These are phyloP conservation scores for Aspergillus glaucus DNA, from an alignment of 2,329 filamentous ascomycete species.

Conservation along the genomic window DNA sequence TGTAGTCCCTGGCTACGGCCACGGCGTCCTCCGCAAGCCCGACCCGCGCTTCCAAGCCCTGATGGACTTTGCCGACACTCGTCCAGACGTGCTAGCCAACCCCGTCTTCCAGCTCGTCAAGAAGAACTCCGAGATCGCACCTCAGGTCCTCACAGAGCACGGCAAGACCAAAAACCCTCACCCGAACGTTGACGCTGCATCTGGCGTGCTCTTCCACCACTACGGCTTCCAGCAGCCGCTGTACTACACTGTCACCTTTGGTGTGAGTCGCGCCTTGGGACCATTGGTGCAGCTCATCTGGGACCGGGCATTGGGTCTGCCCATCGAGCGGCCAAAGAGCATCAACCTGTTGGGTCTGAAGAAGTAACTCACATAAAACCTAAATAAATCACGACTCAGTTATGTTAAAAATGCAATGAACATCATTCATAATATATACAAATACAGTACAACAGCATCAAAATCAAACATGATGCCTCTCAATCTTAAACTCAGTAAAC, in stretches of 20 bases:
- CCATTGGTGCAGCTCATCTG: constrained; percentile 92
- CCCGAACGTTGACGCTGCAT: constrained; percentile 91
- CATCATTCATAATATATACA: too few species aligned
- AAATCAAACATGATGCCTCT: constrained; percentile 4
- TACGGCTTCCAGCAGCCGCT: constrained; percentile 96
- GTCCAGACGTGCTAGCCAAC: constrained; percentile 77
- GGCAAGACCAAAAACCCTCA: constrained; percentile 98
- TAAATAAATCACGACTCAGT: neutral
- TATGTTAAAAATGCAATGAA: too few species aligned
- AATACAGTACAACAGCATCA: neutral
- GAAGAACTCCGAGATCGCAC: constrained; percentile 87
- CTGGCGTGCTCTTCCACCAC: constrained; percentile 93
- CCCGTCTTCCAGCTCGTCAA: constrained; percentile 92
- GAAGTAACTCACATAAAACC: constrained; percentile 23
- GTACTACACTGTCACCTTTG: constrained; percentile 76
- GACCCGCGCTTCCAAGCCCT: constrained; percentile 94
- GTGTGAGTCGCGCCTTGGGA: constrained; percentile 65
- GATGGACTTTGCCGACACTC: constrained; percentile 86
- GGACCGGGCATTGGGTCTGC: constrained; percentile 87
- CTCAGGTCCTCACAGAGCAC: constrained; percentile 83
- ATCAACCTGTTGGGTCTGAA: constrained; percentile 86
- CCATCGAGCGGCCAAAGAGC: constrained; percentile 96
- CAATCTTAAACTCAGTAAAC: constrained; percentile 11
- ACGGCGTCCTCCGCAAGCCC: constrained; percentile 92
- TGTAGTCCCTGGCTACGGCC: constrained; percentile 90